These are phyloP conservation scores for Ophiostoma pallidulum DNA, from an alignment of 2,329 filamentous ascomycete species.

Conservation along the genomic window DNA sequence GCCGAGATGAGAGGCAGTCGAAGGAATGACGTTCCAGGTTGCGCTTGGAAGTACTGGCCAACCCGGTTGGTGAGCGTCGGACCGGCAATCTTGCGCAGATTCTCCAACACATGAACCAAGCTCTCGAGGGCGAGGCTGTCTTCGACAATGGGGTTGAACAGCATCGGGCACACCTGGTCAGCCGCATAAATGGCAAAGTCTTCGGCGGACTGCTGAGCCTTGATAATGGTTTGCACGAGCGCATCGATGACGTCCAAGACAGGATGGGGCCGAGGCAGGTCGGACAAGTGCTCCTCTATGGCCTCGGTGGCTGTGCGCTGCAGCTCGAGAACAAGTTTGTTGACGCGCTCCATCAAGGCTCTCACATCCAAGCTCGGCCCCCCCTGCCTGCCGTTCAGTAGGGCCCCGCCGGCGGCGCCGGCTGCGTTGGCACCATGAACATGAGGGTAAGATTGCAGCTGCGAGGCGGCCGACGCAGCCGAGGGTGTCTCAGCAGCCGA, in stretches of 20 bases:
- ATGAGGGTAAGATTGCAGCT: constrained; percentile 47
- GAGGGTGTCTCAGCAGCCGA: constrained; percentile 51
- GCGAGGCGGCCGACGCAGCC: constrained; percentile 42
- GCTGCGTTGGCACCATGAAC: constrained; percentile 32
- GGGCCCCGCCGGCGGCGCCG: constrained; percentile 12
- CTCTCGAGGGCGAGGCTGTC: constrained; percentile 51
- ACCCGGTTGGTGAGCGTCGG: constrained; percentile 46
- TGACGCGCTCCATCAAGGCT: constrained; percentile 43
- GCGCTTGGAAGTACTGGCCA: constrained; percentile 45
- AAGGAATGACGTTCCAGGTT: constrained; percentile 46
- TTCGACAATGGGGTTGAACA: constrained; percentile 41
- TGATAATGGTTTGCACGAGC: constrained; percentile 52
- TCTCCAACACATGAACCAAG: constrained; percentile 52
- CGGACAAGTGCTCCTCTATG: constrained; percentile 49
- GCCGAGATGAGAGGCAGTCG: constrained; percentile 49
- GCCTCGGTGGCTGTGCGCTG: constrained; percentile 43
- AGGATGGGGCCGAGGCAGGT: constrained; percentile 48
- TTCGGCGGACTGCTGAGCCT: constrained; percentile 51
- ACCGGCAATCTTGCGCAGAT: constrained; percentile 49
- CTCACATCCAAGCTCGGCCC: constrained; percentile 40
- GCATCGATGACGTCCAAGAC: constrained; percentile 55
- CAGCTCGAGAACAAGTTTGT: constrained; percentile 49
- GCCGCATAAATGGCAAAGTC: constrained; percentile 50
- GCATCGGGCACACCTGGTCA: constrained; percentile 47
- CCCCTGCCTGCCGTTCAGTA: constrained; percentile 43